Conservation (phyloP, 495 filamentous ascomycete genomes). For the Podospora conica region DNA sequence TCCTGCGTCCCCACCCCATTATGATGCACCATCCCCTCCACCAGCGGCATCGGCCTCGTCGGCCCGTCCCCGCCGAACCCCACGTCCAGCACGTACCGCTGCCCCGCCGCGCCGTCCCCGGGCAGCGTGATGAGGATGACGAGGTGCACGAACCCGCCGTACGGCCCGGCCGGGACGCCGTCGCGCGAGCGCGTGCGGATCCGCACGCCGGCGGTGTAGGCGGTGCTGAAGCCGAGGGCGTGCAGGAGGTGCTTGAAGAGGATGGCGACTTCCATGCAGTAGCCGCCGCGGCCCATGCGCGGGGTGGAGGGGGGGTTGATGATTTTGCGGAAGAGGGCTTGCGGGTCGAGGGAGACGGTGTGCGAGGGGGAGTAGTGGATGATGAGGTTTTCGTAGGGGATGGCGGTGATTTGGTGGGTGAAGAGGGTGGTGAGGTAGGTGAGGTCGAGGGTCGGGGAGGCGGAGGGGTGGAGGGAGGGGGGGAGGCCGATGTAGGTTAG, state of each 20-base stretch:
- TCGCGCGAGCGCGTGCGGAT: conserved; percentile 23
- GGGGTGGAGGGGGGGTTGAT: conserved; percentile 38
- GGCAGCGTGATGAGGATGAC: conserved; percentile 49
- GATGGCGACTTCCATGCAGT: conserved; percentile 63
- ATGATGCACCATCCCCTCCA: conserved; percentile 30
- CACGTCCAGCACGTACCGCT: conserved; percentile 53
- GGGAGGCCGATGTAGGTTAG: conserved; percentile 27
- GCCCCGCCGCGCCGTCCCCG: conserved; percentile 17
- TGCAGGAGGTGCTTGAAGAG: conserved; percentile 57
- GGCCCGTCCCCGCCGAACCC: conserved; percentile 60
- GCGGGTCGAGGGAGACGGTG: conserved; percentile 45
- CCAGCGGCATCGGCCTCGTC: conserved; percentile 48
- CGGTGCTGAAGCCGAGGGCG: conserved; percentile 48
- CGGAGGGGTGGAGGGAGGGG: conserved; percentile 21
- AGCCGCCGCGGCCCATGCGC: conserved; percentile 54
- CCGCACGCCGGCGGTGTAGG: conserved; percentile 40
- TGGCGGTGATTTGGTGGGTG: conserved; percentile 47
- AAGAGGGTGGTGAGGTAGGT: conserved; percentile 41
- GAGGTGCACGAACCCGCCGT: conserved; percentile 51
- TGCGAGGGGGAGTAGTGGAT: conserved; percentile 44
- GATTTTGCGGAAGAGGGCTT: conserved; percentile 56
- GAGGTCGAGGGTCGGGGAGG: conserved; percentile 22
- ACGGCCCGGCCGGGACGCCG: conserved; percentile 33
- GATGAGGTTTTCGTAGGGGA: conserved; percentile 64
- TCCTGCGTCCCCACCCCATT: conserved; percentile 45